Base-by-base conservation (phyloP, 192 early-diverging fungal genomes). In the Umbelopsis isabellina region DNA sequence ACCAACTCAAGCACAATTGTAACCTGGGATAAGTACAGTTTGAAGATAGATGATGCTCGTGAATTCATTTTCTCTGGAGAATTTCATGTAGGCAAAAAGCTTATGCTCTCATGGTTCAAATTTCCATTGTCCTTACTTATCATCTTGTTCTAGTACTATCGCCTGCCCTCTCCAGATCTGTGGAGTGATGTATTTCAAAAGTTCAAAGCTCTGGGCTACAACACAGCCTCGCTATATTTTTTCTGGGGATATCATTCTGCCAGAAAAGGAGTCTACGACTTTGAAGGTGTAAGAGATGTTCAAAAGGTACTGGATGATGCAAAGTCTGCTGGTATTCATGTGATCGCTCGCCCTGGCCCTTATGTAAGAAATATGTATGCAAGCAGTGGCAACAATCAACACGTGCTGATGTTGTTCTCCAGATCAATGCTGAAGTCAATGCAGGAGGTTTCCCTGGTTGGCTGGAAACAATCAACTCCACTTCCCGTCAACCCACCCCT, bases 201-300 rank as follows among this genome's bases (percentile, higher is more conserved):
- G 50, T 35, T 77, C 22, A 73, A 75, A 13, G 72, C 72, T 13
- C 21, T 46, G 0, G 64, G 64, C 23, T 77, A 66, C 73, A 77
- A 77, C 35, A 69, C 74, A 16, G 75, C 75, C 16, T 53, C 65
- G 9, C 30, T 76, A 35, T 77, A 77, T 66, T 65, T 75, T 27
- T 46, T 70, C 53, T 77, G 74, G 75, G 75, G 48, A 3, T 77
- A 77, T 37, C 75, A 77, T 46, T 76, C 74, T 37, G 21, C 74
- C n/a, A 75, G 70, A 21, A 49, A 52, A 46, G 73, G 73, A 46
- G 73, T 69, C 12, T 77, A 75, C 53, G 75, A 77, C 37, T 77
- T 77, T 53, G 47, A 46, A 23, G 73, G 75, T 41, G 27, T 77
- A 23, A 49, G 73, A 49, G 64, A 75, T 13, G 25, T 76, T 72